Evolutionary conservation across 1,139 yeast genomes (phyloP), one percentile per base, ranked within the genome.

Genomic region (Oligophagozyma castellii): DNA sequence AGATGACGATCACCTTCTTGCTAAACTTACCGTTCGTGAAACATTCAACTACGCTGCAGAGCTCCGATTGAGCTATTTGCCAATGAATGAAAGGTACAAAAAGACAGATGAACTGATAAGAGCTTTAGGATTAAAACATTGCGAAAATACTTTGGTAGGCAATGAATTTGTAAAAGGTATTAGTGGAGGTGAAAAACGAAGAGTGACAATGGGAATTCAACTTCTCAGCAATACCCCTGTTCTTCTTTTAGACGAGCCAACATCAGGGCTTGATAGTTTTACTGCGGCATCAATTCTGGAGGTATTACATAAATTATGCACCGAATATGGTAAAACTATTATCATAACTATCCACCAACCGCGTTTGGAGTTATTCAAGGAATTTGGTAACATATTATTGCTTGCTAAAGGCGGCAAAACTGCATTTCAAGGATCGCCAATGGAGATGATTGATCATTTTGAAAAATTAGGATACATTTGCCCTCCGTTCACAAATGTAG

Each of bases 311-410:
- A 59, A 61, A 4, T 54, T 83, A 23, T 72, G 83, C 1, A 44
- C 46, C 1, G 59, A 63, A 10, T 65, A 67, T 30, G 74, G 78
- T 0, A 72, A 81, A 12, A 81, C 93, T 0, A 59, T 83, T 8
- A 68, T 83, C 21, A 60, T 80, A 44, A 80, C 94, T 0, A 77
- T 83, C 30, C 94, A 83, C 47, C 94, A 83, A 44, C 94, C 95
- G 1, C 67, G 79, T 38, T 71, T 72, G 15, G 76, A 70, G 30
- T 57, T 79, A 39, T 71, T 77, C 39, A 48, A 59, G 4, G 56
- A 57, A 30, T 79, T 81, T 57, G 89, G 83, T 5, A 67, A 75
- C 15, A 60, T 81, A 12, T 55, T 80, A 14, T 53, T 81, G 25
- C 55, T 81, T 18, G 79, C 81, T 1, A 71, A 70, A 44, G 84